These are phyloP conservation scores for Aspergillus ochraceoroseus DNA, from an alignment of 2,329 filamentous ascomycete genomes.

Conservation along the genomic window DNA sequence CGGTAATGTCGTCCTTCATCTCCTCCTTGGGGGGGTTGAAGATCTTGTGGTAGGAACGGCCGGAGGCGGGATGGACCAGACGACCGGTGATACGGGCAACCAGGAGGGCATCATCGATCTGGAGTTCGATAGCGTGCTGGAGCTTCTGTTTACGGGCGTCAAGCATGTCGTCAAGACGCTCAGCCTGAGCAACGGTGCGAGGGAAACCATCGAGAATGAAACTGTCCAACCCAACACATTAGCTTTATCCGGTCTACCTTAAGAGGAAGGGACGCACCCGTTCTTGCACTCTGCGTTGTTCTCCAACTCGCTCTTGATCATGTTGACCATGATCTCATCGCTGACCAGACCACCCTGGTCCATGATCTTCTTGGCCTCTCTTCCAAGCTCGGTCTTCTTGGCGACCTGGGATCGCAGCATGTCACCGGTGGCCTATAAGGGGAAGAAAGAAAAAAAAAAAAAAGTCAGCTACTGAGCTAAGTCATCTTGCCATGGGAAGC, in stretches of 20 bases:
- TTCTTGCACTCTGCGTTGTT: slow-evolving; percentile 93
- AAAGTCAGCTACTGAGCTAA: no score
- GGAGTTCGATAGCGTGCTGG: slow-evolving; percentile 90
- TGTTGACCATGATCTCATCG: slow-evolving; percentile 98
- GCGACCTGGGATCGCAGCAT: slow-evolving; percentile 98
- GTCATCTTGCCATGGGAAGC: no score
- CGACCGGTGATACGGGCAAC: slow-evolving; percentile 96
- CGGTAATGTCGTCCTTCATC: slow-evolving; percentile 96
- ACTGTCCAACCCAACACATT: slow-evolving; percentile 44
- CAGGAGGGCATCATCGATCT: slow-evolving; percentile 91
- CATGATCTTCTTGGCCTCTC: slow-evolving; percentile 99
- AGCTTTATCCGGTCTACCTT: slow-evolving; percentile 19
- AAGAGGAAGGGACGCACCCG: slow-evolving; percentile 58
- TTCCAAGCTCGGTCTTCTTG: slow-evolving; percentile 90
- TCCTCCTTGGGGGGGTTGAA: slow-evolving; percentile 94
- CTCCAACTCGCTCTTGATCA: slow-evolving; percentile 97
- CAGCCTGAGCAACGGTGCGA: slow-evolving; percentile 89
- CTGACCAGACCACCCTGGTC: slow-evolving; percentile 95
- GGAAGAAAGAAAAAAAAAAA: slow-evolving; percentile 1
- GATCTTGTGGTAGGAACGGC: slow-evolving; percentile 94
- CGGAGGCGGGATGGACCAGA: slow-evolving; percentile 89
- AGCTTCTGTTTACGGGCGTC: slow-evolving; percentile 70
- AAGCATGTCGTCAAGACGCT: slow-evolving; percentile 93
- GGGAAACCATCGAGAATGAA: slow-evolving; percentile 99
- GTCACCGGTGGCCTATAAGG: slow-evolving; percentile 80